Base-by-base conservation (phyloP, 164 flowering plant genomes). In the Pachysandra terminalis region DNA sequence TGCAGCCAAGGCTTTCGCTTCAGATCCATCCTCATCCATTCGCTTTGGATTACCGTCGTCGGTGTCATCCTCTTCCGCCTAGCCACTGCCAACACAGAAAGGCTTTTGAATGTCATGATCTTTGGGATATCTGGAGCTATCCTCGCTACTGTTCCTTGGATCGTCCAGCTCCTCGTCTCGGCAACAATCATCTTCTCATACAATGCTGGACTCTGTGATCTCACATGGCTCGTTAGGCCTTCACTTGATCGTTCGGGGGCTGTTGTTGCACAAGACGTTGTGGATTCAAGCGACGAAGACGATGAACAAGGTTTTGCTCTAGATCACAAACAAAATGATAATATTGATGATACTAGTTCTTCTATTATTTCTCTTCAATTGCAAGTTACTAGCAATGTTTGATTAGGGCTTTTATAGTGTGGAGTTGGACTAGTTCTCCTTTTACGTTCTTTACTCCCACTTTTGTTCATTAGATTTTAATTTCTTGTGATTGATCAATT, bases 1-100 rank as follows among this genome's bases (percentile, higher is more conserved):
- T 49, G 63, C 70, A 19, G 13, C 63, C 45, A 22, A 1, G 48
- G 59, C 58, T 52, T 68, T 28, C 27, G 59, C 14, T 48, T 68
- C 48, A 4, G 65, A 51, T 53, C 58, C 12, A 68, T 68, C 52
- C 13, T 68, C 51, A 35, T 68, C 65, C 64, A 68, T 59, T 68
- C 65, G 24, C 51, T 68, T 8, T 68, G 64, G 71, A 68, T 68
- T 19, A 60, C 71, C 16, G 9, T 28, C 51, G 28, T 23, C 9
- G 71, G 71, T 59, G 19, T 68, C 12, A 14, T 58, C 1, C 55
- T 58, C 22, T 58, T 60, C 59, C 65, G 59, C 41, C 58, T 52
- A 6, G 65, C 59, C 65, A 60, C 65, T 13, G 71, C 71, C 28
- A 68, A 68, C 52, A 61, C 71, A 13, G 59, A 68, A 22, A 16